These are phyloP conservation scores for Thraustochytrium aureum DNA, from an alignment of 352 stramenopile species.

Conservation along the genomic window DNA sequence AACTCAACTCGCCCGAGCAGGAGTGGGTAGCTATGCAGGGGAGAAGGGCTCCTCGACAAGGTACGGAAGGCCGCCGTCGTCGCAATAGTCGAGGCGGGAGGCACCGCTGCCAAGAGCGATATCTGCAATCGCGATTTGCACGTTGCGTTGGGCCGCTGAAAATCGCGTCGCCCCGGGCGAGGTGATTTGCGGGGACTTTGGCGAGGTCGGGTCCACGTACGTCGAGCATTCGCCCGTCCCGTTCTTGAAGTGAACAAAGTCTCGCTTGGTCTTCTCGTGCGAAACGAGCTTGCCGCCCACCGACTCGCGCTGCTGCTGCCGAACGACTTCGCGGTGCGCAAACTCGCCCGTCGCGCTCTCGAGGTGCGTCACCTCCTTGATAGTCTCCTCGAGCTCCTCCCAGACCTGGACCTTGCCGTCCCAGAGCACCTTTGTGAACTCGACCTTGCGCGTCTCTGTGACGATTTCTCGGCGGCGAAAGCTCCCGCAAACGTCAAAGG, in stretches of 20 bases:
- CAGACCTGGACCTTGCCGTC: conserved; percentile 39
- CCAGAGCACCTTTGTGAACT: conserved; percentile 51
- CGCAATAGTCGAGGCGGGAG: not conserved
- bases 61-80: not conserved
- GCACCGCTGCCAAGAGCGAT: no score
- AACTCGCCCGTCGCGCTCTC: conserved; percentile 31
- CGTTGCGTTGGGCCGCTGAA: not conserved
- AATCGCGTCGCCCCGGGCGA: not conserved
- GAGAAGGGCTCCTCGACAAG: conserved; percentile 19
- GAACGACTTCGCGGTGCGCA: conserved; percentile 31
- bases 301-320: not conserved
- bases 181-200: conserved; percentile 30
- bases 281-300: not conserved
- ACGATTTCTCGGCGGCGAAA: conserved; percentile 45
- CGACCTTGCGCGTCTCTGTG: conserved; percentile 21
- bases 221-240: conserved; percentile 27
- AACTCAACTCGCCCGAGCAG: no score
- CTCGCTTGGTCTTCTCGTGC: not conserved
- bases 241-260: conserved; percentile 53
- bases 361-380: conserved; percentile 49
- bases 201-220: conserved; percentile 42
- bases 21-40: not conserved
- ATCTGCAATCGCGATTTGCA: no score
- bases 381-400: conserved; percentile 41
- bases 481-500: conserved; percentile 27